Conservation (phyloP, 2,329 filamentous ascomycete species). For the Sclerotinia nivalis region DNA sequence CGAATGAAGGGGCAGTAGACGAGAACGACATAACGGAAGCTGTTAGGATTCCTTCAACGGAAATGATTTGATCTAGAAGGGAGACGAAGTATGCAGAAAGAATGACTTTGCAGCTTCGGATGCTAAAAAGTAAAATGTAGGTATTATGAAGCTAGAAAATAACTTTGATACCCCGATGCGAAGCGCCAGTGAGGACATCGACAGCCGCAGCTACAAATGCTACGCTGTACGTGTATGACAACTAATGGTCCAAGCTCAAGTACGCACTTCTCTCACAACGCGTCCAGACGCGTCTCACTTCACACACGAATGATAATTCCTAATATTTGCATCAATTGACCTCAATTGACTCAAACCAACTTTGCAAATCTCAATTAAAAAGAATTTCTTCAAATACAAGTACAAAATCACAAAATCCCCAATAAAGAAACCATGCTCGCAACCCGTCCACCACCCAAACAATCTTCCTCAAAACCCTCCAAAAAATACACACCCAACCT, state of each 20-base stretch:
- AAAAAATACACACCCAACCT: constrained; percentile 13
- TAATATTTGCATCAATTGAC: neutral
- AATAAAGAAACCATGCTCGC: constrained; percentile 11
- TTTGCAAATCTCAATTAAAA: neutral
- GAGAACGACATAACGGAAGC: neutral
- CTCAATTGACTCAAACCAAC: neutral
- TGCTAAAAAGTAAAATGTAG: neutral
- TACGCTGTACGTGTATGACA: neutral
- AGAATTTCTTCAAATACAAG: rapidly evolving
- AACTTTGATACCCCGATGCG: too few species aligned
- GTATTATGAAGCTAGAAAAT: neutral
- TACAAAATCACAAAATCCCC: neutral
- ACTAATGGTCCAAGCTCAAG: neutral
- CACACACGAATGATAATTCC: neutral
- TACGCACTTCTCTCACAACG: neutral
- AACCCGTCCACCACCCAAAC: constrained; percentile 8
- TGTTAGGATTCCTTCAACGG: neutral
- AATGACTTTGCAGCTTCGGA: too few species aligned
- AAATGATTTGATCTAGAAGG: neutral
- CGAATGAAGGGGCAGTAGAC: neutral
- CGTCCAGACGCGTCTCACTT: constrained; percentile 1
- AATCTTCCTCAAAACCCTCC: constrained; percentile 1
- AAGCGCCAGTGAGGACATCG: too few species aligned
- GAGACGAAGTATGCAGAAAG: too few species aligned
- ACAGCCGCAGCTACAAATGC: neutral